Conservation (phyloP, 352 stramenopile species). For the Phytophthora vignae region DNA sequence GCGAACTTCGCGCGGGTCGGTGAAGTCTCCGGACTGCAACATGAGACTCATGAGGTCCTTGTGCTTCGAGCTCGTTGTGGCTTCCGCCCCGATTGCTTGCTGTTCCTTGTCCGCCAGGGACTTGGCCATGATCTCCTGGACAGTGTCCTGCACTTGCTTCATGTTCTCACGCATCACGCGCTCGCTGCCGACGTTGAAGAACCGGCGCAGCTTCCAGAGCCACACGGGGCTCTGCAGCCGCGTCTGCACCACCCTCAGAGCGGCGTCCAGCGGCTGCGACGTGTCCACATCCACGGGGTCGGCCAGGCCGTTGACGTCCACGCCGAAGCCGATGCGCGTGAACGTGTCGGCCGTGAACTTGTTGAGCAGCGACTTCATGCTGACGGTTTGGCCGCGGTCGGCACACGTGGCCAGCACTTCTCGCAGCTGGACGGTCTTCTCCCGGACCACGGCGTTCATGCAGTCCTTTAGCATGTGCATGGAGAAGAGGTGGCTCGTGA, state of each 20-base stretch:
- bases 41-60: constrained; percentile 57
- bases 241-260: constrained; percentile 36
- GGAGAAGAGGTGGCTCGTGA: constrained; percentile 89
- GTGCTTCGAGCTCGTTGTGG: constrained; percentile 1
- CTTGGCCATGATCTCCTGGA: constrained; percentile 42
- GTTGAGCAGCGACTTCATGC: constrained; percentile 52
- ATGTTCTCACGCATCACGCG: constrained; percentile 32
- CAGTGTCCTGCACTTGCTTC: constrained; percentile 36
- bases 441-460: constrained; percentile 49
- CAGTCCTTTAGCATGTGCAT: constrained; percentile 54
- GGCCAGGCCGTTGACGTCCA: constrained; percentile 54
- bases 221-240: constrained; percentile 46
- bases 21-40: constrained; percentile 42
- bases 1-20: constrained; percentile 42
- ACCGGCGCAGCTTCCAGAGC: constrained; percentile 47
- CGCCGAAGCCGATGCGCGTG: constrained; percentile 67
- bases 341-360: constrained; percentile 67
- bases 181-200: constrained; percentile 43
- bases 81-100: neutral
- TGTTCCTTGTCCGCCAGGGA: constrained; percentile 24
- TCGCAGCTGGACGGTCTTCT: constrained; percentile 51
- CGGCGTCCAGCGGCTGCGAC: constrained; percentile 19
- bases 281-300: constrained; percentile 18
- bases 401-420: constrained; percentile 37
- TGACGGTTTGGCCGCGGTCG: constrained; percentile 33